Evolutionary conservation across 495 filamentous ascomycete genomes (phyloP), one percentile per base, ranked within the genome.

Genomic region (Lichina pygmaea): DNA sequence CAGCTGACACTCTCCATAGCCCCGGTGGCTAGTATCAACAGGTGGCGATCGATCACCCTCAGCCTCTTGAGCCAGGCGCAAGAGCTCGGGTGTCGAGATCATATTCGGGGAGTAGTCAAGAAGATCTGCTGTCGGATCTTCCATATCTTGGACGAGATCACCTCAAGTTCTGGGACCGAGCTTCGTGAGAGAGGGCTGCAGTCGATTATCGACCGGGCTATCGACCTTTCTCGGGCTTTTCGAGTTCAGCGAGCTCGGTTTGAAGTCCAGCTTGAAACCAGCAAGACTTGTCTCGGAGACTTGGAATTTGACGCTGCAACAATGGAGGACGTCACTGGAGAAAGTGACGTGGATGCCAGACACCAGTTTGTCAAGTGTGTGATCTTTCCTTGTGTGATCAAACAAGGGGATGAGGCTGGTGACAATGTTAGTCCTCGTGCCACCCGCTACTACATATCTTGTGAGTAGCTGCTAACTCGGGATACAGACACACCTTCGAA

Each of bases 291-390:
- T 58, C 2, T 59, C 68, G 50, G 66, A 71, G 46, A 56, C 50
- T 33, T 60, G 55, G 16, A 52, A 66, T 46, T 72, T 70, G 65
- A 71, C 49, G 17, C 51, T 9, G 57, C 60, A 44, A 65, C 51
- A 4, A 73, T 73, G 68, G 67, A 71, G 46, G 67, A 71, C 52
- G 63, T 71, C 40, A 64, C 66, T 34, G 68, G 66, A 24, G 68
- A 71, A 48, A 66, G 70, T 43, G 70, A 71, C 46, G 63, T 66
- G 6, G 54, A 51, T 32, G 57, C 58, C 45, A 61, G 61, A 51
- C 62, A 67, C 44, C 43, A 52, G 16, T 48, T 53, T 43, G 51
- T 57, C 37, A 38, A 46, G 15, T 59, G 55, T 42, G 52, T 57
- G 9, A 64, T 65, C 0, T 71, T 71, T 46, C 68, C 68, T 7